phyloP scores from a whole-genome alignment of 805 yeast genomes.

The Suhomyces vadensis region DNA sequence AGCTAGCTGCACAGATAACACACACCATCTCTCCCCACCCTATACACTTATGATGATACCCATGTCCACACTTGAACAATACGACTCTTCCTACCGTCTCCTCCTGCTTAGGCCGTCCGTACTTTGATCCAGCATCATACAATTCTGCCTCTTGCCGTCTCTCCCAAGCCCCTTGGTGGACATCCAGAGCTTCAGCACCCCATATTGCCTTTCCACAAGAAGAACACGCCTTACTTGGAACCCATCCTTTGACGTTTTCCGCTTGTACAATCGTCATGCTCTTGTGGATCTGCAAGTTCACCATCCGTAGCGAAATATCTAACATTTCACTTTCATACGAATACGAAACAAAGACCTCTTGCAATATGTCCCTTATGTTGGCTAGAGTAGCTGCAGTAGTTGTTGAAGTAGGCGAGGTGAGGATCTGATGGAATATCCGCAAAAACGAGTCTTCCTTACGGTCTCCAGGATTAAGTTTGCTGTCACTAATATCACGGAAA shows the following conservation, averaged over 20 bases:
- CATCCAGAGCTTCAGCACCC: constrained; percentile 59
- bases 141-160: constrained; percentile 24
- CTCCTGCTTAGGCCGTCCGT: background rate
- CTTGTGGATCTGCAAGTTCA: constrained; percentile 56
- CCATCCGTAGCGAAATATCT: constrained; percentile 49
- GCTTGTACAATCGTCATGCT: constrained; percentile 45
- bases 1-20: constrained; percentile 24
- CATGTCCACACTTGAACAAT: constrained; percentile 66
- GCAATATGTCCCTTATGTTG: constrained; percentile 58
- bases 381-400: constrained; percentile 50
- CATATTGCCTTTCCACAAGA: constrained; percentile 74
- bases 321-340: constrained; percentile 62
- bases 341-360: constrained; percentile 64
- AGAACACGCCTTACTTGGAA: constrained; percentile 57
- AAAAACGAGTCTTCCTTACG: constrained; percentile 44
- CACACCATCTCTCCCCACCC: constrained; percentile 22
- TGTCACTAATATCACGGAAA: constrained; percentile 34
- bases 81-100: constrained; percentile 33
- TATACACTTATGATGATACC: constrained; percentile 61
- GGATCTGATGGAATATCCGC: constrained; percentile 53
- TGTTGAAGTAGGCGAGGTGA: constrained; percentile 36
- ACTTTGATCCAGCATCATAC: constrained; percentile 5
- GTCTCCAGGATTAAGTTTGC: constrained; percentile 21
- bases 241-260: constrained; percentile 62
- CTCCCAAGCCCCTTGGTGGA: constrained; percentile 60